Percentiles rank a stretch among this genome's conserved stretches.
phyloP scores from a whole-genome alignment of 371 early-diverging fungal species.

The Rhizopus sp. region DNA sequence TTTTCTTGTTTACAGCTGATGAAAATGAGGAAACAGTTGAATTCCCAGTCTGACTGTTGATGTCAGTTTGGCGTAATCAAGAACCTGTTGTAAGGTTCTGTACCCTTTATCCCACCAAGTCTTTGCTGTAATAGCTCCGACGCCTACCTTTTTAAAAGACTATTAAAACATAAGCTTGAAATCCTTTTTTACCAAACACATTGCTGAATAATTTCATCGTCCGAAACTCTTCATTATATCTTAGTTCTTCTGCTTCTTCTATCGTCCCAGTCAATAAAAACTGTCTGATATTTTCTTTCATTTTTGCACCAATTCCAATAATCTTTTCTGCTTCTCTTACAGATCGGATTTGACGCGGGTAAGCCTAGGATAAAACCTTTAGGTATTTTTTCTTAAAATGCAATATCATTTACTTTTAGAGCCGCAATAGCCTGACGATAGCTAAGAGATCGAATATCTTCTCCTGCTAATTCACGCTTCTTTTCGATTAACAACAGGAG shows the following conservation, averaged over 20 bases:
- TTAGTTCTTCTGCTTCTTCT: constrained; percentile 39
- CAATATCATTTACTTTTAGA: constrained; percentile 33
- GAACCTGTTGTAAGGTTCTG: constrained; percentile 44
- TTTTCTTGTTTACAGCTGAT: constrained; percentile 28
- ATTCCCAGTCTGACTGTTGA: constrained; percentile 35
- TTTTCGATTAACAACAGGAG: constrained; percentile 41
- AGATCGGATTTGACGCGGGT: constrained; percentile 46
- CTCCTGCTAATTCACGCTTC: constrained; percentile 35
- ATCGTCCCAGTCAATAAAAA: constrained; percentile 48
- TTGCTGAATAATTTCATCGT: constrained; percentile 33
- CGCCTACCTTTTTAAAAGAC: constrained; percentile 24
- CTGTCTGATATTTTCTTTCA: constrained; percentile 31
- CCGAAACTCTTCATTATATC: constrained; percentile 29
- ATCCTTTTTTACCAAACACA: constrained; percentile 39
- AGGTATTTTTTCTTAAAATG: not conserved
- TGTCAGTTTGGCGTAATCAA: constrained; percentile 34
- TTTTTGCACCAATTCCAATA: constrained; percentile 53
- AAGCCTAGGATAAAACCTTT: constrained; percentile 30
- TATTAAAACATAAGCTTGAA: not conserved
- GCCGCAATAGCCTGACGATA: constrained; percentile 56
- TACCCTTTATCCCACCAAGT: constrained; percentile 55
- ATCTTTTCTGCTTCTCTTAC: constrained; percentile 48
- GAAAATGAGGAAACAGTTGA: constrained; percentile 42
- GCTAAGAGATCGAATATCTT: constrained; percentile 43
- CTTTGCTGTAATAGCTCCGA: constrained; percentile 45